Conservation (phyloP, 345 rosid genomes). For the Moringa oleifera region DNA sequence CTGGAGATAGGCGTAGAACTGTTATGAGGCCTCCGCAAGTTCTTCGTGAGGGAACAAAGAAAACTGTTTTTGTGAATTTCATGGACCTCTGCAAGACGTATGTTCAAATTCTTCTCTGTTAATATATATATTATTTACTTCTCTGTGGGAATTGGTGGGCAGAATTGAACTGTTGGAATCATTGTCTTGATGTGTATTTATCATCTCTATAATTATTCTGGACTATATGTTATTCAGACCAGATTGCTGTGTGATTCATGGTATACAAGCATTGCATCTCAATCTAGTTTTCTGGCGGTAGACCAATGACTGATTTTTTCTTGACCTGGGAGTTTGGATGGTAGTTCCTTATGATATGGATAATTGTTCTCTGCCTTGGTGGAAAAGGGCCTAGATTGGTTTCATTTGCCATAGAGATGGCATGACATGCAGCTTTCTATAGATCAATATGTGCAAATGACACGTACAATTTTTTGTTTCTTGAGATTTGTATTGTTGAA, state of each 20-base stretch:
- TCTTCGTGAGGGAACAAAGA: slow-evolving; percentile 98
- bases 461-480: background rate
- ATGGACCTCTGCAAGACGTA: slow-evolving; percentile 98
- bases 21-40: slow-evolving; percentile 99
- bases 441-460: no score
- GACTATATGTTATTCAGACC: no score
- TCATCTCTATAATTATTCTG: no score
- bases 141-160: background rate
- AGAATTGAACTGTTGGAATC: no score
- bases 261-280: no score
- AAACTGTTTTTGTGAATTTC: slow-evolving; percentile 89
- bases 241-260: no score
- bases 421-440: background rate
- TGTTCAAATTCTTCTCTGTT: slow-evolving; percentile 9
- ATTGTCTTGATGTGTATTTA: no score
- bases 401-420: background rate
- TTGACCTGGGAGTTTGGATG: no score
- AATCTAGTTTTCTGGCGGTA: no score
- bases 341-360: background rate
- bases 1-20: slow-evolving; percentile 95
- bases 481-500: background rate
- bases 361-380: background rate
- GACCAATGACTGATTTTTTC: no score
- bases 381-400: background rate
- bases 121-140: background rate